These are phyloP conservation scores for Phytophthora chlamydospora DNA, from an alignment of 352 stramenopile genomes.

Conservation along the genomic window DNA sequence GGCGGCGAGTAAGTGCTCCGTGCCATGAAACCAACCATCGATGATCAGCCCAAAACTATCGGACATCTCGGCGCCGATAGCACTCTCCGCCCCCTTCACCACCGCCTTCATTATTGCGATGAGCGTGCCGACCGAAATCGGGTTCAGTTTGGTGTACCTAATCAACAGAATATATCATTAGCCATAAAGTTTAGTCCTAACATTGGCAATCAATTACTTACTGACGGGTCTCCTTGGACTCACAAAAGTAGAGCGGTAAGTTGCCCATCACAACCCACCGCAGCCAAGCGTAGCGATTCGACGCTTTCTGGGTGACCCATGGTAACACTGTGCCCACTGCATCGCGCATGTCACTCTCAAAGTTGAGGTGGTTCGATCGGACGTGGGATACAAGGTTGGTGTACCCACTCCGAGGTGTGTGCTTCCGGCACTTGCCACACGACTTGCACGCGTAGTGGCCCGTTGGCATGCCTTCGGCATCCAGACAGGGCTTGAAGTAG, in stretches of 20 bases:
- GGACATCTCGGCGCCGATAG: constrained; percentile 2
- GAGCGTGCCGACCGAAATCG: not conserved
- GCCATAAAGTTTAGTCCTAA: not conserved
- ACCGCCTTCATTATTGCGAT: too few species aligned
- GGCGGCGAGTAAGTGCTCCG: too few species aligned
- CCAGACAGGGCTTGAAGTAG: constrained; percentile 15
- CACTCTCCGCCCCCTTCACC: not conserved
- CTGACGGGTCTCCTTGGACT: constrained; percentile 11
- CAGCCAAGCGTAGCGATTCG: constrained; percentile 13
- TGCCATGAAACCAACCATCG: constrained; percentile 2
- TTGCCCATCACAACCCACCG: constrained; percentile 12
- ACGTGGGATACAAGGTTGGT: constrained; percentile 16
- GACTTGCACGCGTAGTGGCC: constrained; percentile 3
- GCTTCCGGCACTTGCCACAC: constrained; percentile 10
- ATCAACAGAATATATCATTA: constrained; percentile 2
- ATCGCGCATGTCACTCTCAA: constrained; percentile 6
- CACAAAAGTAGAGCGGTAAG: constrained; percentile 9
- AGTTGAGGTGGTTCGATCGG: constrained; percentile 4
- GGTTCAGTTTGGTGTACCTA: constrained; percentile 10
- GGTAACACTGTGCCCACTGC: constrained; percentile 1
- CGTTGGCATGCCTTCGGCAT: constrained; percentile 1
- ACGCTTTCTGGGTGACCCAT: constrained; percentile 13
- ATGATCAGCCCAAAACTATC: not conserved
- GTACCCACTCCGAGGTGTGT: constrained; percentile 7
- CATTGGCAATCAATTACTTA: constrained; percentile 11